Evolutionary conservation across 768 basidiomycete genomes (phyloP), one percentile per base, ranked within the genome.

Genomic region (Tricholoma sp.): DNA sequence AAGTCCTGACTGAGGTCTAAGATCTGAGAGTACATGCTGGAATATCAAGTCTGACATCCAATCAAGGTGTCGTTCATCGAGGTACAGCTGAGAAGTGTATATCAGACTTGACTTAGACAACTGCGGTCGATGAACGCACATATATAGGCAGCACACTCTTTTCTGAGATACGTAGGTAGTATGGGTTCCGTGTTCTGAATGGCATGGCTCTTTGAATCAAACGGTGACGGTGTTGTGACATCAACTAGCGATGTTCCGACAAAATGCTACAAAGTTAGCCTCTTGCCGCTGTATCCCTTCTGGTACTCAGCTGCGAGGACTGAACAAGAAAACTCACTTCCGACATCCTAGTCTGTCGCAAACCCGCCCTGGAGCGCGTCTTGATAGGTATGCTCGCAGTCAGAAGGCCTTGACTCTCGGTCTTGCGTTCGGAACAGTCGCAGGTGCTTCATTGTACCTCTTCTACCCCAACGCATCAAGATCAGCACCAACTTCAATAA

Each of bases 21-120:
- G 70, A 68, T 93, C 91, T 9, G 82, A 79, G 2, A 97, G 78
- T 16, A 96, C 89, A 63, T 84, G 82, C 65, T 94, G 92, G 2
- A 96, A 75, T 41, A 89, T 78, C 22, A 71, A 63, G 63, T 96
- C 93, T 5, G 88, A 84, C 93, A 97, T 96, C 94, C 94, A 97
- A 55, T 84, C 79, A 14, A 90, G 71, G 74, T 97, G 94, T 10
- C 83, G 81, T 61, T 91, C 91, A 66, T 97, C 94, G 27, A 97
- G 82, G 70, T 94, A 95, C 53, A 56, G 64, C 61, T 53, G 54
- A 16, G 14, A 52, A 58, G 22, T 37, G 27, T 10, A 32, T 4
- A 2, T 22, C 14, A 18, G 14, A 4, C 11, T 67, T 69, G 61
- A 86, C 39, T 4, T 18, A 10, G 32, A 24, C 2, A 19, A 39